Conservation (phyloP, 192 early-diverging fungal genomes). For the Coemansia sp. region DNA sequence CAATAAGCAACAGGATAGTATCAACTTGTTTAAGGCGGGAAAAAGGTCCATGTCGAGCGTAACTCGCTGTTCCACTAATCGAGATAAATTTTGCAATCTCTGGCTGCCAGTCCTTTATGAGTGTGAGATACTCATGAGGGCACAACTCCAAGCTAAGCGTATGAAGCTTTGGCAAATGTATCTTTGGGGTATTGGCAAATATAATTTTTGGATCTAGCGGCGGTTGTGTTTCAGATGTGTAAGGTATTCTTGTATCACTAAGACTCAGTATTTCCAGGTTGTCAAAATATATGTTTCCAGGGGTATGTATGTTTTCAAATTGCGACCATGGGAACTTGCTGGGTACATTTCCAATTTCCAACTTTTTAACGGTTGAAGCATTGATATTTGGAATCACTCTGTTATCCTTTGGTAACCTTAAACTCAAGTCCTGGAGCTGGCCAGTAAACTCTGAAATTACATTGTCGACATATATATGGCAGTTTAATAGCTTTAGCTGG, state of each 20-base stretch:
- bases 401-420: neutral
- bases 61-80: neutral
- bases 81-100: neutral
- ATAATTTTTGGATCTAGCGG: neutral
- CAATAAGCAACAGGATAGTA: neutral
- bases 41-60: neutral
- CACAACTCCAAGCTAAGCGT: neutral
- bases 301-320: neutral
- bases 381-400: neutral
- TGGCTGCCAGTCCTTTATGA: neutral
- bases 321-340: neutral
- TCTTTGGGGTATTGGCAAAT: slow-evolving; percentile 8
- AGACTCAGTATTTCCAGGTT: neutral
- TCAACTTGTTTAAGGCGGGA: neutral
- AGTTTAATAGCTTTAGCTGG: neutral
- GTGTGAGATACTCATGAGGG: neutral
- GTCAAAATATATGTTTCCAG: neutral
- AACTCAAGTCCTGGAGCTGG: neutral
- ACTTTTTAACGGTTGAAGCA: neutral
- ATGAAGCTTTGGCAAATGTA: neutral
- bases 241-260: neutral
- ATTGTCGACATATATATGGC: neutral
- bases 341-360: neutral
- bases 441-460: neutral
- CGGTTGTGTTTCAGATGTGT: slow-evolving; percentile 2